Percentiles rank a stretch among this genome's conserved stretches.
Conservation (phyloP, 2,329 filamentous ascomycete genomes). For the Cytospora leucostoma region DNA sequence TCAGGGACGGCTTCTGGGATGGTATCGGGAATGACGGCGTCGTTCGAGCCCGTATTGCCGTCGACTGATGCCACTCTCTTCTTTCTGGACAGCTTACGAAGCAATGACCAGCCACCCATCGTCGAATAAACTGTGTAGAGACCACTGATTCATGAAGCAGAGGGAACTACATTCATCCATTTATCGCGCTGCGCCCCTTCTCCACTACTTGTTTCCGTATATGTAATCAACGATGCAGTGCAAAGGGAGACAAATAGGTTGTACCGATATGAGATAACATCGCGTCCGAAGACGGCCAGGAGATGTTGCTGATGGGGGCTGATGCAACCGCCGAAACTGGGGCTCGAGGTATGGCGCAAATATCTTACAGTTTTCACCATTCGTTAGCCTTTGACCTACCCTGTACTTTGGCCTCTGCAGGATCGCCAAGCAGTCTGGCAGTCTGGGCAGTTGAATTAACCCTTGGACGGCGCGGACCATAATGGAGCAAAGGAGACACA, state of each 20-base stretch:
- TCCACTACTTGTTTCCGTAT: background rate
- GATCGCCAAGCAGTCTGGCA: slow-evolving; percentile 4
- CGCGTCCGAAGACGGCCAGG: slow-evolving; percentile 19
- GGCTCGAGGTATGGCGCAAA: slow-evolving; percentile 26
- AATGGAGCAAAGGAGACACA: background rate
- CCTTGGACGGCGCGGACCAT: background rate
- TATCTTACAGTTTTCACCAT: slow-evolving; percentile 26
- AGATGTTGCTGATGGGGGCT: slow-evolving; percentile 13
- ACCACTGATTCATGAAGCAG: background rate
- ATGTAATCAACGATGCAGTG: slow-evolving; percentile 1
- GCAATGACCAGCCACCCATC: slow-evolving; percentile 20
- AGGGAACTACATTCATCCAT: background rate
- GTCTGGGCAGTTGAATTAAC: background rate
- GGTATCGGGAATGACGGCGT: background rate
- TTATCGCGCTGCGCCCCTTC: background rate
- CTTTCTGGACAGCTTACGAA: slow-evolving; percentile 21
- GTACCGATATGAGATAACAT: slow-evolving; percentile 21
- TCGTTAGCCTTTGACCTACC: slow-evolving; percentile 6
- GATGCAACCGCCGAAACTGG: slow-evolving; percentile 23
- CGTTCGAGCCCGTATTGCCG: background rate
- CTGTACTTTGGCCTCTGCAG: background rate
- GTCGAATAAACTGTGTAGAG: background rate
- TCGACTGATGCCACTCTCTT: slow-evolving; percentile 12
- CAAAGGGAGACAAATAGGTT: background rate
- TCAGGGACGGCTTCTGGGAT: background rate